Evolutionary conservation across 305 asterid species (phyloP).

Genomic region (Fraxinus xanthoxyloides): DNA sequence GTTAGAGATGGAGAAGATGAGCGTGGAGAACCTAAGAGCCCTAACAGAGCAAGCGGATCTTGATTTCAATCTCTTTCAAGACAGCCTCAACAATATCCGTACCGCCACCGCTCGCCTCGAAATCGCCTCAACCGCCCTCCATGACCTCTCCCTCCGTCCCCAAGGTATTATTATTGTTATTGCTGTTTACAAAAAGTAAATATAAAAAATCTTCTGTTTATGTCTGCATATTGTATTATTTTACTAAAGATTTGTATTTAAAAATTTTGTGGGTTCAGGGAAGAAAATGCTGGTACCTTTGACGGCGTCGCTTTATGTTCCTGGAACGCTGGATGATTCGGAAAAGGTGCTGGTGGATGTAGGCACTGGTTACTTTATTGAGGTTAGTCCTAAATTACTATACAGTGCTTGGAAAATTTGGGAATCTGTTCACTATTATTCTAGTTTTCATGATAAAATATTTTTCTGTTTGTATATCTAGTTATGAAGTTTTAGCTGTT

Average conservation of each 20-base stretch:
- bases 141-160: constrained; percentile 85
- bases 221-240: not conserved
- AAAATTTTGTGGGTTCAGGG: constrained; percentile 29
- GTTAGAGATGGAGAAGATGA: constrained; percentile 69
- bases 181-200: not conserved
- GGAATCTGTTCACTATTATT: not conserved
- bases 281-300: constrained; percentile 87
- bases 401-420: not conserved
- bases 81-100: constrained; percentile 87
- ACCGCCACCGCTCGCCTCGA: constrained; percentile 86
- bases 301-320: constrained; percentile 90
- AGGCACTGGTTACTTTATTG: constrained; percentile 93
- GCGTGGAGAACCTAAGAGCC: constrained; percentile 76
- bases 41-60: constrained; percentile 86
- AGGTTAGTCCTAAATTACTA: constrained; percentile 42
- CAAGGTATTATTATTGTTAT: constrained; percentile 37
- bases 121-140: constrained; percentile 80
- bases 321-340: constrained; percentile 86
- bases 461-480: not conserved
- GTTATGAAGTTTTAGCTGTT: not conserved
- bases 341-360: constrained; percentile 93
- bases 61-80: constrained; percentile 81
- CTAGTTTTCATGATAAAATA: not conserved
- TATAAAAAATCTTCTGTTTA: not conserved
- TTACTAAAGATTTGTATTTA: not conserved